A percentile compares a stretch with the other conserved stretches of the same genome.
Evolutionary conservation across 2,329 filamentous ascomycete species (phyloP).

Genomic region (Aspergillus tamarii): DNA sequence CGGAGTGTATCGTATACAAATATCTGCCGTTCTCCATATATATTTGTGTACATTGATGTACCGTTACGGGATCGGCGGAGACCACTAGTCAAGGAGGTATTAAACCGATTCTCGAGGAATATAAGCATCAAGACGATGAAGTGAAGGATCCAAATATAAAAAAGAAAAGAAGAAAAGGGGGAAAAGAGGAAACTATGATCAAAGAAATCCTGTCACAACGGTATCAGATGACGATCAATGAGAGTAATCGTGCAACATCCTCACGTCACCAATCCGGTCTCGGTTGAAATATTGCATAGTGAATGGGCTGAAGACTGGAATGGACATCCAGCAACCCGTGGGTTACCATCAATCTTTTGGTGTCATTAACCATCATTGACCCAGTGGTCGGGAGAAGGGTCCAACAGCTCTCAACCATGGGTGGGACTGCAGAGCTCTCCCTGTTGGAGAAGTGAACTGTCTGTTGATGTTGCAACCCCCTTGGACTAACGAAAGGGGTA

Average conservation of each 20-base stretch:
- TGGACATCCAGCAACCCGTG: slow-evolving; percentile 1
- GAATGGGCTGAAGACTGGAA: neutral
- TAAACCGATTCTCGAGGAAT: neutral
- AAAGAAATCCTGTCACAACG: neutral
- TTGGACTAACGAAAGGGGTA: neutral
- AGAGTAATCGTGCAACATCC: slow-evolving; percentile 6
- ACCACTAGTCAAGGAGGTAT: neutral
- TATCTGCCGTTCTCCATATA: neutral
- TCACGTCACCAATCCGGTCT: slow-evolving; percentile 4
- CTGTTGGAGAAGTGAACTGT: neutral
- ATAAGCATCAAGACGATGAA: neutral
- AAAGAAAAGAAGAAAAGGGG: neutral
- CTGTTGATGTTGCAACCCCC: neutral
- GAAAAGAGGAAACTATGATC: neutral
- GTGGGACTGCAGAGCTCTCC: slow-evolving; percentile 1
- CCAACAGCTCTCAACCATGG: slow-evolving; percentile 18
- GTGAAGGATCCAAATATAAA: neutral
- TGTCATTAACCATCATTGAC: slow-evolving; percentile 1
- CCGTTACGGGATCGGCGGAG: neutral
- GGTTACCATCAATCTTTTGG: neutral
- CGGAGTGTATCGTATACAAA: neutral
- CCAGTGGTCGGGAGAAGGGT: slow-evolving; percentile 9
- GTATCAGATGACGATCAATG: slow-evolving; percentile 3
- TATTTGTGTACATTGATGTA: neutral
- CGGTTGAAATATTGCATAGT: neutral